phyloP scores from a whole-genome alignment of 768 basidiomycete species.

The Strobilomyces confusus region DNA sequence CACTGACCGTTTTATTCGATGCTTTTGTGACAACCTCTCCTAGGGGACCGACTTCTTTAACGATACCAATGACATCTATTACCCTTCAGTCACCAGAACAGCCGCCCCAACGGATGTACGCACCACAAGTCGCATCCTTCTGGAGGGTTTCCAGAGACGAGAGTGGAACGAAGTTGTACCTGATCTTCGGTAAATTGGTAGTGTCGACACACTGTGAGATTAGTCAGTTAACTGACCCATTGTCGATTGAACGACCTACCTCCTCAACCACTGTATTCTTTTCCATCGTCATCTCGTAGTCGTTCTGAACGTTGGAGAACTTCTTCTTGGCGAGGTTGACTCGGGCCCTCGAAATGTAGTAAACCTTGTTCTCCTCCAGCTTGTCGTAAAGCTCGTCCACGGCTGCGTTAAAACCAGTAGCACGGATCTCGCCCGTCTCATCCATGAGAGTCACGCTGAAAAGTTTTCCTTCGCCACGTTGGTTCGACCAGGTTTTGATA shows the following conservation, averaged over 20 bases:
- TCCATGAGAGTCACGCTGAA: constrained; percentile 95
- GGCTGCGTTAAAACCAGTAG: constrained; percentile 83
- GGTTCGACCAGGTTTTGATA: constrained; percentile 85
- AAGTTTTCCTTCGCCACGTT: constrained; percentile 88
- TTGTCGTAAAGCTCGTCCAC: constrained; percentile 83
- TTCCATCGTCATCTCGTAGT: constrained; percentile 91
- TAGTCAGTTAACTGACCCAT: constrained; percentile 4
- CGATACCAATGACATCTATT: constrained; percentile 81
- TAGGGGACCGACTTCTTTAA: constrained; percentile 72
- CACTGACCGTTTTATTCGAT: constrained; percentile 52
- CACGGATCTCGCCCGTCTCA: constrained; percentile 88
- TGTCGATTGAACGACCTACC: constrained; percentile 38
- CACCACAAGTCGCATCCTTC: constrained; percentile 85
- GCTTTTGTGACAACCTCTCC: constrained; percentile 73
- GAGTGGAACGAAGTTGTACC: constrained; percentile 77
- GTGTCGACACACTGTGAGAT: constrained; percentile 72
- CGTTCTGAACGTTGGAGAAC: constrained; percentile 84
- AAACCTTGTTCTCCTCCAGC: constrained; percentile 89
- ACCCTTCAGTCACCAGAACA: neutral
- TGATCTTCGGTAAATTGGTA: constrained; percentile 70
- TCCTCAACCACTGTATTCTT: constrained; percentile 81
- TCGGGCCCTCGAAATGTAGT: constrained; percentile 84
- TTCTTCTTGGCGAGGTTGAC: constrained; percentile 97
- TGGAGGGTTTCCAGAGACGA: constrained; percentile 54
- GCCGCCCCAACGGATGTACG: constrained; percentile 18